Conservation (phyloP, 495 filamentous ascomycete species). For the Neurospora sp. region DNA sequence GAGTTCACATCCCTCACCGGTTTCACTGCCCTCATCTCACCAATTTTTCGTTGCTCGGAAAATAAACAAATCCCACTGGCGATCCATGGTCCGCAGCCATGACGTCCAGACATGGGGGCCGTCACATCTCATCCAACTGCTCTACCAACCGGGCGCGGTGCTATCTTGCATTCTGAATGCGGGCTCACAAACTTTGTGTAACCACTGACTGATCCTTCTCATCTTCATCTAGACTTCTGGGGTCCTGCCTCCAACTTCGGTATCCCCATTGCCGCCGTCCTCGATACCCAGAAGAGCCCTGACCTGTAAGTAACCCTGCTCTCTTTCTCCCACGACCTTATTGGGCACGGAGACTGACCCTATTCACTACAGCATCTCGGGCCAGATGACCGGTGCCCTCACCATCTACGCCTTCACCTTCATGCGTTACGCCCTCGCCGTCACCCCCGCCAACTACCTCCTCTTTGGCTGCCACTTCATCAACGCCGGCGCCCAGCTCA, state of each 20-base stretch:
- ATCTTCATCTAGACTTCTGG: constrained; percentile 70
- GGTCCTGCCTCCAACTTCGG: constrained; percentile 91
- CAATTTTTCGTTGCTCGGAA: neutral
- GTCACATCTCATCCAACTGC: neutral
- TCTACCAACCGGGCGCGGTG: neutral
- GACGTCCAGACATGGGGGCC: neutral
- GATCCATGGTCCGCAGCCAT: neutral
- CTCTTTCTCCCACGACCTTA: no score
- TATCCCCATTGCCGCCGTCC: constrained; percentile 83
- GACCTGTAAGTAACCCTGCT: constrained; percentile 51
- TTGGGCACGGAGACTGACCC: no score
- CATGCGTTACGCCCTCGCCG: constrained; percentile 90
- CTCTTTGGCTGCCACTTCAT: constrained; percentile 81
- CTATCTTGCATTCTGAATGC: neutral
- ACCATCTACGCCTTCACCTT: constrained; percentile 79
- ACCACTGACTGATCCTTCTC: neutral
- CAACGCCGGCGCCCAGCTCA: constrained; percentile 65
- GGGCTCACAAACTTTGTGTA: neutral
- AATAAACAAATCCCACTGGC: neutral
- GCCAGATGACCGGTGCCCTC: constrained; percentile 78
- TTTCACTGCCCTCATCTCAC: neutral
- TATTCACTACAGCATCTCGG: constrained; percentile 61
- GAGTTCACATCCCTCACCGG: neutral
- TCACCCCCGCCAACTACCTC: constrained; percentile 87
- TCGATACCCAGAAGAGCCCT: constrained; percentile 86